Conservation (phyloP, 495 filamentous ascomycete species). For the Bathelium albidoporum region DNA sequence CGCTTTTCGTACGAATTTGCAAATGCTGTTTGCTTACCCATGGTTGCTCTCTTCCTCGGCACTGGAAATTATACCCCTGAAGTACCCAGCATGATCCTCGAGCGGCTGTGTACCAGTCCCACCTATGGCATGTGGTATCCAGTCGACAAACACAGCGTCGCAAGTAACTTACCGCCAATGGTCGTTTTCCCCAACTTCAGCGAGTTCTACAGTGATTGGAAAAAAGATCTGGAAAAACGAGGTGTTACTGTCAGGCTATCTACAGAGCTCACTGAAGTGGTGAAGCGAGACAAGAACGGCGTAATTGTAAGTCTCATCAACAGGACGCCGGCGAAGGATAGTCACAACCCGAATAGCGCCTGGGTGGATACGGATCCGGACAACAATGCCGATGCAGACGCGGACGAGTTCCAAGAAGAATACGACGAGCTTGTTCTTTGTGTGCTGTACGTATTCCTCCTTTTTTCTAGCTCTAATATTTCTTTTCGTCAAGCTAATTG, state of each 20-base stretch:
- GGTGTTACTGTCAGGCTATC: constrained; percentile 56
- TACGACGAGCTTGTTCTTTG: constrained; percentile 71
- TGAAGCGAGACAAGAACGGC: constrained; percentile 46
- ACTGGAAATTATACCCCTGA: constrained; percentile 62
- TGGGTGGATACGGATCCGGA: constrained; percentile 27
- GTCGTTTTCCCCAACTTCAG: constrained; percentile 69
- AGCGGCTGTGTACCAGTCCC: constrained; percentile 63
- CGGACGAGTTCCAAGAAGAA: constrained; percentile 31
- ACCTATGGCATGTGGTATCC: constrained; percentile 73
- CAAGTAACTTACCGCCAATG: constrained; percentile 68
- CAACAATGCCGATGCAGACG: constrained; percentile 31
- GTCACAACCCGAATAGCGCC: constrained; percentile 28
- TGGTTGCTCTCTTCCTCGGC: constrained; percentile 71
- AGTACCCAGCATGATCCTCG: constrained; percentile 62
- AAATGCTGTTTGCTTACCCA: constrained; percentile 60
- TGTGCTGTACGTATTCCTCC: constrained; percentile 35
- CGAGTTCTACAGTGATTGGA: constrained; percentile 62
- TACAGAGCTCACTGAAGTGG: constrained; percentile 49
- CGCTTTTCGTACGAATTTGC: constrained; percentile 64
- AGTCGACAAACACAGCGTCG: constrained; percentile 46
- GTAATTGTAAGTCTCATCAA: constrained; percentile 40
- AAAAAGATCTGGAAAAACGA: constrained; percentile 45
- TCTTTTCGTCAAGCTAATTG: not conserved
- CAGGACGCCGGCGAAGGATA: constrained; percentile 29
- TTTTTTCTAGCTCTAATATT: not conserved